Evolutionary conservation across 768 basidiomycete species (phyloP), one percentile per base, ranked within the genome.

Genomic region (Mycena kentingensis): DNA sequence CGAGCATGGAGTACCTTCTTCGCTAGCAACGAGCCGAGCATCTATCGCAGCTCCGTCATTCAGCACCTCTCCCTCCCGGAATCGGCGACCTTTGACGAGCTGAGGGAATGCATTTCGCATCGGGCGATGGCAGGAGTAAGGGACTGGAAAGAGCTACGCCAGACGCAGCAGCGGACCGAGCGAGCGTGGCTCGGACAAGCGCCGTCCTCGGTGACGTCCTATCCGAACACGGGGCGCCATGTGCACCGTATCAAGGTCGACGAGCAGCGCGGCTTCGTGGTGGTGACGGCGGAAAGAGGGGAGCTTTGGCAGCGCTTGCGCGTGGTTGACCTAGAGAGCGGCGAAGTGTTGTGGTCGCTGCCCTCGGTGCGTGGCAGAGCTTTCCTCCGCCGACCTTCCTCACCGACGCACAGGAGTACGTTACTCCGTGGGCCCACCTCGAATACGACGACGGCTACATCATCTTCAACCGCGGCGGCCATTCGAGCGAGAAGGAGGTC

Each of bases 161-260:
- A 62, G 53, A 72, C 72, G 52, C 77, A 78, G 34, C 58, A 73
- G 32, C 68, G 70, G 35, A 72, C 83, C 42, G 69, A 76, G 45
- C 70, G 64, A 25, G 78, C 76, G 35, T 90, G 87, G 88, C 57
- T 68, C 2, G 88, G 83, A 6, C 68, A 70, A 31, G 79, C 72
- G 0, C 71, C 75, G 2, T 79, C 80, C 11, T 56, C 57, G 3
- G 61, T 70, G 13, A 74, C 65, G 19, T 52, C 68, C n/a, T 66
- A 78, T 31, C 56, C 63, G 1, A 51, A 64, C 7, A 50, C 72
- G 5, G 72, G 76, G 19, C 55, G 58, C 22, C 60, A 64, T 4
- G 82, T 88, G 0, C 88, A 91, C 67, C 81, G 88, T 6, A 82
- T 91, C 70, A 92, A 92, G 68, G 77, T 87, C 19, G 90, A 93